Evolutionary conservation across 306 rosid species (phyloP), one percentile per base, ranked within the genome.

Genomic region (Malus sieversii): DNA sequence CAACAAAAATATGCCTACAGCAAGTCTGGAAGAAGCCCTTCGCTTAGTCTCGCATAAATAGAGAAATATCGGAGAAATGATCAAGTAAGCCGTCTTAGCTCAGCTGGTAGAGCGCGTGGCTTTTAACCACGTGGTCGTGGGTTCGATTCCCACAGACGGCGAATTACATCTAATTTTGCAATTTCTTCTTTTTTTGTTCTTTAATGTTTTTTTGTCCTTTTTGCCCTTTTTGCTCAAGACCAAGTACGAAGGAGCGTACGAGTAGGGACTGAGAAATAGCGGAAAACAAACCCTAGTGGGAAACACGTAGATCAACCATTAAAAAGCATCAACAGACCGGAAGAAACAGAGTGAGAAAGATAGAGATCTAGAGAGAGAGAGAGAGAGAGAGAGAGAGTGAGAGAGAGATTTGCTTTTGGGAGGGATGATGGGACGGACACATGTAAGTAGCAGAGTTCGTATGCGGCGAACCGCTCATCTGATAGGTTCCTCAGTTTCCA

Each of bases 51-150:
- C 0, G 0, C 0, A 13, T 4, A 58, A 12, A 13, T 1, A 1
- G 0, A 0, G 0, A 10, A 18, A 65, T 3, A 14, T 38, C 2
- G 2, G 7, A 0, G 1, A 2, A 20, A 3, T 1, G 2, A 38
- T 38, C 10, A 20, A 14, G 25, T 1, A 4, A 30, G 82, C 85
- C 88, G 88, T 87, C 86, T 89, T 89, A 81, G 89, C 89, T 89
- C 91, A 86, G 90, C 79, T 5, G 93, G 93, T 86, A 84, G 93
- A 88, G 90, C 86, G 89, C 89, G 86, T 86, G 90, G 87, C 89
- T 89, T 89, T 89, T 89, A 89, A 86, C 90, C 93, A 89, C 84
- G 88, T 89, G 93, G 88, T 87, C 91, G 88, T 89, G 93, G 87
- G 89, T 89, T 86, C 85, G 90, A 89, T 86, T 85, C 89, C 89